Base-by-base conservation (phyloP, 805 yeast species). In the Candida railenensis region DNA sequence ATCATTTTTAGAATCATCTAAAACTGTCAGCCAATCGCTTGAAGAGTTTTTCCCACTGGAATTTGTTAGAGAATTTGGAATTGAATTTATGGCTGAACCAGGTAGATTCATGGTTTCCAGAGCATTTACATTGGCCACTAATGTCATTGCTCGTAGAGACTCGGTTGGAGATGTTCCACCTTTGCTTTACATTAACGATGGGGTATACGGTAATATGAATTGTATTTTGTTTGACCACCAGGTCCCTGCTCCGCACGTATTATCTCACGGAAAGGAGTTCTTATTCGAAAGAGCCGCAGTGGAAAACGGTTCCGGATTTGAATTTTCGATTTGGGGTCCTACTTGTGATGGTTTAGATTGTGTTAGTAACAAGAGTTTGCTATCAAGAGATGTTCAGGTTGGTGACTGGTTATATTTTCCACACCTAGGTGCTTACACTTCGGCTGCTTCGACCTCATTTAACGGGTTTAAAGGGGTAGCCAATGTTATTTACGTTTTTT, bases 321-420 rank as follows among this genome's bases (percentile, higher is more conserved):
- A 63, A 38, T 85, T 78, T 44, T 87, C 96, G 3, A 77, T 94
- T 49, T 92, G 99, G 99, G 99, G 99, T 4, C 99, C 98, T 39
- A 92, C 98, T 16, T 92, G 99, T 70, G 99, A 92, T 67, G 97
- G 97, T 2, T 74, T 92, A 52, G 99, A 92, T 65, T 86, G 96
- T 64, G 81, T 92, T 48, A 64, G 86, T 16, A 63, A 72, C 40
- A 73, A 70, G 33, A 71, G 81, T 49, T 56, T 54, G 32, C 72
- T 92, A 57, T 73, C 83, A 16, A 73, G 77, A 45, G 81, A 82
- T 34, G 82, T 89, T 38, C 71, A 74, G 18, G 85, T 87, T 37
- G 98, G 97, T 7, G 98, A 92, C 64, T 92, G 98, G 98, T 62
- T 92, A 47, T 89, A 83, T 66, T 91, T 92, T 69, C 74, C 83